Evolutionary conservation across 2,329 filamentous ascomycete genomes (phyloP), one percentile per base, ranked within the genome.

Genomic region (Xylogone sp.): DNA sequence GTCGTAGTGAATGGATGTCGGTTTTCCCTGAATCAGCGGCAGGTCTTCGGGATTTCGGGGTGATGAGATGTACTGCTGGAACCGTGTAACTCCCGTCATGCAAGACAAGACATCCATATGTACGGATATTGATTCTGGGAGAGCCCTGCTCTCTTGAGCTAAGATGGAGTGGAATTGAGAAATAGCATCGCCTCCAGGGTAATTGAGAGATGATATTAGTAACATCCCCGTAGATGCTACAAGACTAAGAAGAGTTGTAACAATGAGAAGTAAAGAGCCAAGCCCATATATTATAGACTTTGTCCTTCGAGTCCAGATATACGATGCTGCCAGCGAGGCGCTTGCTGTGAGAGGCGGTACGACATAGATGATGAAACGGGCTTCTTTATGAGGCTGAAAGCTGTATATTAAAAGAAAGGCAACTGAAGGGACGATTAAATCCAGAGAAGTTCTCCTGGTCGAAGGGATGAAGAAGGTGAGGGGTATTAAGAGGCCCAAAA

Each of bases 361-460:
- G 48, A 83, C 78, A 71, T 97, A 97, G 62, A 97, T 84, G 60
- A 99, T 86, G 75, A 99, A 99, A 18, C 94, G 88, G 67, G 91
- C 88, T 72, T 99, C 94, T 68, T 99, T 99, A 73, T 99, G 94
- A 0, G 93, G 92, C 55, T 96, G 87, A 47, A 90, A 62, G 56
- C 90, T 96, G 75, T 96, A 97, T 43, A 95, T 69, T 3, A 78
- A 78, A 19, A 95, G 76, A 68, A 92, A 99, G 24, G 80, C 68
- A 1, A 95, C 58, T 9, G 81, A 78, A 0, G 94, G 91, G 2
- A 86, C 60, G 3, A 88, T 74, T 0, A 89, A 62, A 6, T 74
- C 71, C 16, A 69, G 64, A 0, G 76, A 73, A 4, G 70, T 67
- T 3, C 66, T 67, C 8, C 69, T 65, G 0, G 75, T 77, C 2